A percentile compares a stretch with the other conserved stretches of the same genome.
Conservation (phyloP, 1,284 basidiomycete genomes). For the Xanthoconium separans region DNA sequence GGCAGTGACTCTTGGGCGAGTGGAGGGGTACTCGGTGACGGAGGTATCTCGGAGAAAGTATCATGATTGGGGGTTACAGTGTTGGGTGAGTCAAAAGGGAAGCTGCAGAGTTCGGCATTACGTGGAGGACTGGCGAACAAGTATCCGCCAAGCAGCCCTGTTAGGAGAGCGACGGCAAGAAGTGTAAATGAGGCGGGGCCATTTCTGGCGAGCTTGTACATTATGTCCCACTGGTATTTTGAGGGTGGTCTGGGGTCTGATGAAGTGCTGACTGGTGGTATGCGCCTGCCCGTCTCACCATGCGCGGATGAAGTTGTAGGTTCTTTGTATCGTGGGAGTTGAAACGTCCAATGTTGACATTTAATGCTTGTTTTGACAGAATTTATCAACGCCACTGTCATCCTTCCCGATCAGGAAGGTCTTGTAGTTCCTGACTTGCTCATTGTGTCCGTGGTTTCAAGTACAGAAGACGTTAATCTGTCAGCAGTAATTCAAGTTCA, state of each 20-base stretch:
- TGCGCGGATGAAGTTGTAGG: too few relatives aligned
- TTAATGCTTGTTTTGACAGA: too few relatives aligned
- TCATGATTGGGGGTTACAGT: background rate
- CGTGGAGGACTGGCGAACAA: conserved; percentile 15
- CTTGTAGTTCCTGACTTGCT: background rate
- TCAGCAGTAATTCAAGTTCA: too few relatives aligned
- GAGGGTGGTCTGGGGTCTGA: conserved; percentile 7
- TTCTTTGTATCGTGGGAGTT: background rate
- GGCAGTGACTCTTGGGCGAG: conserved; percentile 9
- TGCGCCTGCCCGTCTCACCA: too few relatives aligned
- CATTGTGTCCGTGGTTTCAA: too few relatives aligned
- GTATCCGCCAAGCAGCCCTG: conserved; percentile 30
- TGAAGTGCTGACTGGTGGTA: background rate
- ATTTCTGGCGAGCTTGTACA: conserved; percentile 16
- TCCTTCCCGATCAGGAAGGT: conserved; percentile 10
- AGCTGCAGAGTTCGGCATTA: conserved; percentile 18
- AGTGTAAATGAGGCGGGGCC: conserved; percentile 15
- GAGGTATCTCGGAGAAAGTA: background rate
- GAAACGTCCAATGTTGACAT: too few relatives aligned
- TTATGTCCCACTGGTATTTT: conserved; percentile 8
- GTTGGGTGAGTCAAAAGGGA: conserved; percentile 17
- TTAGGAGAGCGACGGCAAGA: conserved; percentile 22
- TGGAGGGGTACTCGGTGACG: background rate
- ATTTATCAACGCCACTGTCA: too few relatives aligned
- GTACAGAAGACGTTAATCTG: too few relatives aligned